These are phyloP conservation scores for Symbiodinium natans DNA, from an alignment of 73 alveolate genomes.

Conservation along the genomic window DNA sequence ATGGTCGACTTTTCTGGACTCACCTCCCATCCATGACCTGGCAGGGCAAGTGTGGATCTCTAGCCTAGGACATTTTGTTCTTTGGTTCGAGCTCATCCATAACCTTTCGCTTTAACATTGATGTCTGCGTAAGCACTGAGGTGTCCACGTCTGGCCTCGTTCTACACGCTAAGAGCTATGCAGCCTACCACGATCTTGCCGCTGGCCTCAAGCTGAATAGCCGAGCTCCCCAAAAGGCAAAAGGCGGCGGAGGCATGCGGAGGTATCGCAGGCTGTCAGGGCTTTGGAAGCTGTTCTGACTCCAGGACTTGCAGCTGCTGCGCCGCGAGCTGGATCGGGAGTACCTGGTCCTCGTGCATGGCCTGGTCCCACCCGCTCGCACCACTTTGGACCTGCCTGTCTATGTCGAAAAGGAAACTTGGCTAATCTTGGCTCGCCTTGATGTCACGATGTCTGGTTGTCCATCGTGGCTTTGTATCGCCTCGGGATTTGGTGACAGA, in stretches of 20 bases:
- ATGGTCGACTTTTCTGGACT: no score
- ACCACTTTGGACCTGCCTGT: slow-evolving; percentile 11
- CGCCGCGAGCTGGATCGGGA: slow-evolving; percentile 47
- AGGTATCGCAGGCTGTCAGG: not conserved
- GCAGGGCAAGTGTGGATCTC: no score
- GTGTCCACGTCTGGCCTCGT: not conserved
- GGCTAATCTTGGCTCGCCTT: not conserved
- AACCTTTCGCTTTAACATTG: no score
- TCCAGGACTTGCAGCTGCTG: slow-evolving; percentile 41
- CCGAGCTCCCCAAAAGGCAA: not conserved
- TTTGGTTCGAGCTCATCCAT: no score
- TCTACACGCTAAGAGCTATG: not conserved
- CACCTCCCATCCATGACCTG: no score
- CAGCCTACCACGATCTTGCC: not conserved
- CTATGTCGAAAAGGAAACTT: slow-evolving; percentile 6
- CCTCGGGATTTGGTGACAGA: no score
- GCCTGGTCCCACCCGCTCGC: not conserved
- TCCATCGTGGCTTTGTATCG: no score
- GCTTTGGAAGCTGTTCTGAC: not conserved
- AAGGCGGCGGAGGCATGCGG: not conserved
- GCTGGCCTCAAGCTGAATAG: not conserved
- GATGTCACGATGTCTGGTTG: no score
- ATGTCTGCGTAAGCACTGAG: no score
- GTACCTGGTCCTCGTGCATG: slow-evolving; percentile 34
- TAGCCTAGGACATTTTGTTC: no score